Conservation (phyloP, 208 protist genomes). For the Wallacemonas sp. region DNA sequence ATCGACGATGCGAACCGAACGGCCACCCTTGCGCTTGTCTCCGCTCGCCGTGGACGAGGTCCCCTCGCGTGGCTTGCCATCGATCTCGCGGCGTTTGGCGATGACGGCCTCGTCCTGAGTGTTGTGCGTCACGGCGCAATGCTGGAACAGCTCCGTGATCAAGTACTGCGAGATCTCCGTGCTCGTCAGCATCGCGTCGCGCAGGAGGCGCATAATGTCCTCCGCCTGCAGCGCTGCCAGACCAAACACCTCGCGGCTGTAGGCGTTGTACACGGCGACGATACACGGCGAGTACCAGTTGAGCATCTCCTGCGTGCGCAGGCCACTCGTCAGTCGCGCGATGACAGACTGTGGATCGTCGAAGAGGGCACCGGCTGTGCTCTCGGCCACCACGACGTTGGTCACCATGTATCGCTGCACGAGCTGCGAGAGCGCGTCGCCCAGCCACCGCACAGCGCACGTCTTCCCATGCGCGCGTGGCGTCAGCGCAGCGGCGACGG, state of each 20-base stretch:
- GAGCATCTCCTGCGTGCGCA: constrained; percentile 57
- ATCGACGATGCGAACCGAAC: constrained; percentile 65
- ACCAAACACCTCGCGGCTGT: constrained; percentile 79
- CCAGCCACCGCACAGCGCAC: constrained; percentile 35
- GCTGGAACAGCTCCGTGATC: constrained; percentile 80
- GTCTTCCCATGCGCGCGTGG: not conserved
- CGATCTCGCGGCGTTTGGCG: constrained; percentile 52
- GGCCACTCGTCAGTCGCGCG: constrained; percentile 48
- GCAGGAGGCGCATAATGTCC: constrained; percentile 71
- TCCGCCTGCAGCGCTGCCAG: constrained; percentile 65
- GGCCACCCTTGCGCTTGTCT: constrained; percentile 28
- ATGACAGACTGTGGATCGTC: constrained; percentile 38
- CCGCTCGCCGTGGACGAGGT: constrained; percentile 7
- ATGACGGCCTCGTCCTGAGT: constrained; percentile 49
- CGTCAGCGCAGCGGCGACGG: not conserved
- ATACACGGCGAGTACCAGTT: constrained; percentile 53
- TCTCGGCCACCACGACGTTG: constrained; percentile 3
- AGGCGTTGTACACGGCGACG: constrained; percentile 65
- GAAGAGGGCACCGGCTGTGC: not conserved
- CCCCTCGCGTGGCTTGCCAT: constrained; percentile 43
- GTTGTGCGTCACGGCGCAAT: constrained; percentile 60
- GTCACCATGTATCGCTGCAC: constrained; percentile 18
- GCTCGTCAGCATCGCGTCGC: constrained; percentile 88
- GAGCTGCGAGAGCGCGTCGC: constrained; percentile 42
- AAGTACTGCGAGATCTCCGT: constrained; percentile 86